Percentiles rank a stretch among this genome's conserved stretches.
These are phyloP conservation scores for Aspergillus sp. DNA, from an alignment of 2,329 filamentous ascomycete genomes.

Conservation along the genomic window DNA sequence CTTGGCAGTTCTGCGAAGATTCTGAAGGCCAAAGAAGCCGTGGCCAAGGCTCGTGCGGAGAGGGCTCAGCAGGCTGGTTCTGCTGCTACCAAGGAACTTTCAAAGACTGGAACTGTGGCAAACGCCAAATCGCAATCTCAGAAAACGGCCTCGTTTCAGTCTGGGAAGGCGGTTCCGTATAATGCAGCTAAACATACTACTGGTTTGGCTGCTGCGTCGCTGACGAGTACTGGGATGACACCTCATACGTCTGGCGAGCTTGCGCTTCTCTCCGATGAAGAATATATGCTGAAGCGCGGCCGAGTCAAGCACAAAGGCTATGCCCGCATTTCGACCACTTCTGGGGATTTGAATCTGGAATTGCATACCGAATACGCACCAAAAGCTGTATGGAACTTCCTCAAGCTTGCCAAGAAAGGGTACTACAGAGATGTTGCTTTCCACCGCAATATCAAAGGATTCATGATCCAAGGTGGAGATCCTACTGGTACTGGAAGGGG, in stretches of 20 bases:
- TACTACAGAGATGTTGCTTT: conserved; percentile 84
- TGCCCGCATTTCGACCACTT: conserved; percentile 78
- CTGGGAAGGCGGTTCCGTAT: conserved; percentile 51
- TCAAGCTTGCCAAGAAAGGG: conserved; percentile 78
- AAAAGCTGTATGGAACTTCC: conserved; percentile 95
- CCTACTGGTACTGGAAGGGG: conserved; percentile 87
- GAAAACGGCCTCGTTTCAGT: conserved; percentile 20
- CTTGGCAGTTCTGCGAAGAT: conserved; percentile 80
- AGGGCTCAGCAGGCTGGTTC: conserved; percentile 56
- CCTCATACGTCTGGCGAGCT: conserved; percentile 85
- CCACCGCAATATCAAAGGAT: conserved; percentile 89
- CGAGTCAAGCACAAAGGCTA: conserved; percentile 88
- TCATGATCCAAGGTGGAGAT: conserved; percentile 98
- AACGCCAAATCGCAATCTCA: conserved; percentile 5
- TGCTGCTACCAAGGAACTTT: conserved; percentile 38
- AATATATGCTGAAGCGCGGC: conserved; percentile 91
- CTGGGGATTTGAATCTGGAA: conserved; percentile 82
- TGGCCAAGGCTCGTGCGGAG: conserved; percentile 81
- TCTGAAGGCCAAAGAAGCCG: conserved; percentile 82
- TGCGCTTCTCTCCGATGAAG: conserved; percentile 83
- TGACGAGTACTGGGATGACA: conserved; percentile 90
- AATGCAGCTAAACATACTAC: conserved; percentile 91
- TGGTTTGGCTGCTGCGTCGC: conserved; percentile 84
- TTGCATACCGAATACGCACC: conserved; percentile 87
- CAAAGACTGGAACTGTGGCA: conserved; percentile 16